Conservation (phyloP, 2,329 filamentous ascomycete species). For the Colletotrichum agaves region DNA sequence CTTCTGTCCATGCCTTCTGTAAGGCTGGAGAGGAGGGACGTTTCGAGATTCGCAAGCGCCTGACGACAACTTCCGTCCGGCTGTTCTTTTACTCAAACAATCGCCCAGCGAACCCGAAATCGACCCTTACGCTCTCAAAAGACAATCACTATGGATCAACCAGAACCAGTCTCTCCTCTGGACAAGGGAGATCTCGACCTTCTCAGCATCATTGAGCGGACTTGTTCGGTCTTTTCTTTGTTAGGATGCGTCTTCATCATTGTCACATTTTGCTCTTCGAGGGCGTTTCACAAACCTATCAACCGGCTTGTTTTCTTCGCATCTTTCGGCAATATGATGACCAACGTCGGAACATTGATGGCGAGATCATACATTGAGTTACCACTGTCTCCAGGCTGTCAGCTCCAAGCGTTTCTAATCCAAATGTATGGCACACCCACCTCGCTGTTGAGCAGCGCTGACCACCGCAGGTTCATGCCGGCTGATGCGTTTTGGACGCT, state of each 20-base stretch:
- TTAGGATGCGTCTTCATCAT: slow-evolving; percentile 78
- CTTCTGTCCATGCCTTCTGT: not conserved
- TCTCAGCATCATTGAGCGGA: slow-evolving; percentile 72
- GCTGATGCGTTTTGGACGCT: slow-evolving; percentile 82
- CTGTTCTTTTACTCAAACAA: not conserved
- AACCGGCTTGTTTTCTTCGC: slow-evolving; percentile 88
- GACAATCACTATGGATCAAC: slow-evolving; percentile 11
- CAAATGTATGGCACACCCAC: slow-evolving; percentile 74
- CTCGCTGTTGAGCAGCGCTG: slow-evolving; percentile 12
- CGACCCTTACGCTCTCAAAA: not conserved
- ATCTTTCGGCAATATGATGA: slow-evolving; percentile 82
- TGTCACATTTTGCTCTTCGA: slow-evolving; percentile 73
- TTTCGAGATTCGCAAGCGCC: not conserved
- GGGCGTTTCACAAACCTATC: slow-evolving; percentile 84
- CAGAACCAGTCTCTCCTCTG: slow-evolving; percentile 11
- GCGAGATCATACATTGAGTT: slow-evolving; percentile 67
- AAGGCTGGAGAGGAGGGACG: not conserved
- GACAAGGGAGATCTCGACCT: slow-evolving; percentile 56
- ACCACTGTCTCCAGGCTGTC: slow-evolving; percentile 65
- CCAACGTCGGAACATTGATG: slow-evolving; percentile 81
- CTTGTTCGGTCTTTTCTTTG: slow-evolving; percentile 77
- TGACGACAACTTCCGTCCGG: not conserved
- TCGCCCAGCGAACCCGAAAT: not conserved
- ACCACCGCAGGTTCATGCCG: slow-evolving; percentile 74
- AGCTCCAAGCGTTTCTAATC: slow-evolving; percentile 82